These are phyloP conservation scores for Tolypocladium ovalisporum DNA, from an alignment of 2,329 filamentous ascomycete genomes.

Conservation along the genomic window DNA sequence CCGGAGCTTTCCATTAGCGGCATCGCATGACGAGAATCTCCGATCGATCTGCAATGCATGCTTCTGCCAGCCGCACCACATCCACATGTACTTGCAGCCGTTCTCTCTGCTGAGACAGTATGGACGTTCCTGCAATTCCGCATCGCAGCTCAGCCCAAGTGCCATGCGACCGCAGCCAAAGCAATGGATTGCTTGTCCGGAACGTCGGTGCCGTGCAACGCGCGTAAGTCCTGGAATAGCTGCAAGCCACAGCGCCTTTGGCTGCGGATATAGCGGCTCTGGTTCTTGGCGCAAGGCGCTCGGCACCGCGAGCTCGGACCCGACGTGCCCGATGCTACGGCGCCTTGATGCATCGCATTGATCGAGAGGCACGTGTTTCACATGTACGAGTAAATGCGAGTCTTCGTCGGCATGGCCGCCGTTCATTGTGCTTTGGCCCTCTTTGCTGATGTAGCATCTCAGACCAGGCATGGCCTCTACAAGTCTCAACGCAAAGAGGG, in stretches of 20 bases:
- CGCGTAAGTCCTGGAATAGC: background rate
- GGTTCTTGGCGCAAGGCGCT: background rate
- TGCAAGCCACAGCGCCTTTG: background rate
- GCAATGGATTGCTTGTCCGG: background rate
- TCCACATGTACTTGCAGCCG: too few relatives aligned
- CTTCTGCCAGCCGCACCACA: too few relatives aligned
- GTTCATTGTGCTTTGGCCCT: background rate
- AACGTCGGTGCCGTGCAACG: background rate
- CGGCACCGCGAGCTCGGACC: background rate
- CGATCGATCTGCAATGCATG: too few relatives aligned
- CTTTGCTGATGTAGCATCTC: background rate
- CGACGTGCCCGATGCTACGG: background rate
- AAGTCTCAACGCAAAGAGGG: background rate
- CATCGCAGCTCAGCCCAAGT: background rate
- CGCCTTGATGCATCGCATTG: background rate
- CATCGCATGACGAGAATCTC: too few relatives aligned
- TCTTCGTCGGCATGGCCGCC: too few relatives aligned
- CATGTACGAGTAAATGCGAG: background rate
- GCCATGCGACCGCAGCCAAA: background rate
- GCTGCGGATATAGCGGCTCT: background rate
- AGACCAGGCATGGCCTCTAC: background rate
- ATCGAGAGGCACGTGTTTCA: background rate
- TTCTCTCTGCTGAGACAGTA: background rate
- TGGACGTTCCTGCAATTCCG: background rate
- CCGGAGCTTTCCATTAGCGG: too few relatives aligned